Conservation (phyloP, 1,284 basidiomycete genomes). For the Cryptococcus sp. region DNA sequence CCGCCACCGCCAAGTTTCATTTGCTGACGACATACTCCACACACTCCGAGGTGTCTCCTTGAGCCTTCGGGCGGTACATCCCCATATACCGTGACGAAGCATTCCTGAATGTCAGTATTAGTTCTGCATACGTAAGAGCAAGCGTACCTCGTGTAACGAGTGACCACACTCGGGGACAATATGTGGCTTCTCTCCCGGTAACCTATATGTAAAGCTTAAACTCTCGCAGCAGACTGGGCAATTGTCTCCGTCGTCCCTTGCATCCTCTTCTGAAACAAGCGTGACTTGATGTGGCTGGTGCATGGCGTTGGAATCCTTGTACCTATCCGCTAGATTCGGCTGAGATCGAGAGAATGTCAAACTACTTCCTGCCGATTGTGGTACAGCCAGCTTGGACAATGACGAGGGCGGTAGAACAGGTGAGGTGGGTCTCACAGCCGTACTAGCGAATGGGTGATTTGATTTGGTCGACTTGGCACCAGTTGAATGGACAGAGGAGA, state of each 20-base stretch:
- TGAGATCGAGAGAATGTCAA: slow-evolving; percentile 18
- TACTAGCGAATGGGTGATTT: slow-evolving; percentile 37
- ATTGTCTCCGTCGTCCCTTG: slow-evolving; percentile 21
- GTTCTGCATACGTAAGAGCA: neutral
- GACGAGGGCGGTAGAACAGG: slow-evolving; percentile 15
- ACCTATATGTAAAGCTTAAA: slow-evolving; percentile 43
- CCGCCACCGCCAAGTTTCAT: slow-evolving; percentile 77
- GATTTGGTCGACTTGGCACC: slow-evolving; percentile 13
- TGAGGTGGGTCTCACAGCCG: slow-evolving; percentile 16
- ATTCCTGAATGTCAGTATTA: slow-evolving; percentile 58
- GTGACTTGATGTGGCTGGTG: slow-evolving; percentile 28
- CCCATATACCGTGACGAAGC: slow-evolving; percentile 93
- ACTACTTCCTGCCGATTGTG: neutral
- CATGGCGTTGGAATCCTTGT: slow-evolving; percentile 12
- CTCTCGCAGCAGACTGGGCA: slow-evolving; percentile 49
- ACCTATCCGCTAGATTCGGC: slow-evolving; percentile 24
- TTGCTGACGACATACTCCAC: slow-evolving; percentile 89
- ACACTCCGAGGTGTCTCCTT: slow-evolving; percentile 82
- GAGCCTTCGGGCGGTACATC: slow-evolving; percentile 62
- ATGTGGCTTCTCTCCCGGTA: slow-evolving; percentile 92
- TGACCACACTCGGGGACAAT: slow-evolving; percentile 97
- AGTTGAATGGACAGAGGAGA: slow-evolving; percentile 2
- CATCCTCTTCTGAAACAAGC: neutral
- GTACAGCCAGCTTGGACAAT: neutral
- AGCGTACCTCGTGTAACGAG: slow-evolving; percentile 80